phyloP scores from a whole-genome alignment of 2,329 filamentous ascomycete species.

The Phyllosticta citrichinensis region DNA sequence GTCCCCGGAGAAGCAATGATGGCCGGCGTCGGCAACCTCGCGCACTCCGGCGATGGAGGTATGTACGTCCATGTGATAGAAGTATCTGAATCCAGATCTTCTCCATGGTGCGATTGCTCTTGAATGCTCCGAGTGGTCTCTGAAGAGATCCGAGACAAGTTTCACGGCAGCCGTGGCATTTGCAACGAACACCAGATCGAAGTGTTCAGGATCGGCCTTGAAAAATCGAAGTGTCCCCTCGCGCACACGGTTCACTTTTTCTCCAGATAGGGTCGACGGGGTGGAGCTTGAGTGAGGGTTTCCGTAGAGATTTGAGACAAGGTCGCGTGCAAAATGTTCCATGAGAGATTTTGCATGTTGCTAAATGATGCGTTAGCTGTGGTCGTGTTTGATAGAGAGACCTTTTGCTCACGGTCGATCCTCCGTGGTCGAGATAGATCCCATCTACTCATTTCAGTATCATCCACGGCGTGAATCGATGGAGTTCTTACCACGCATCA shows the following conservation, averaged over 20 bases:
- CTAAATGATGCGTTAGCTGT: slow-evolving; percentile 39
- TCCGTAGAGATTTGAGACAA: slow-evolving; percentile 64
- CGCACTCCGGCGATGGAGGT: slow-evolving; percentile 78
- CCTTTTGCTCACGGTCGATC: slow-evolving; percentile 27
- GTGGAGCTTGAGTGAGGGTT: slow-evolving; percentile 83
- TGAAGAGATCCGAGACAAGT: slow-evolving; percentile 67
- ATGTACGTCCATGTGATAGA: slow-evolving; percentile 75
- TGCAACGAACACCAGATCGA: slow-evolving; percentile 82
- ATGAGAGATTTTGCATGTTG: slow-evolving; percentile 69
- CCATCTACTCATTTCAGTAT: slow-evolving; percentile 9
- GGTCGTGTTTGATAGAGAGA: not conserved
- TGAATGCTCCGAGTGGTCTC: slow-evolving; percentile 46
- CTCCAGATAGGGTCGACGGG: slow-evolving; percentile 60
- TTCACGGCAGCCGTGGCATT: slow-evolving; percentile 91
- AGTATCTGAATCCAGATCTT: slow-evolving; percentile 63
- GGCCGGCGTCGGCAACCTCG: slow-evolving; percentile 51
- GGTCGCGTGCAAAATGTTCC: slow-evolving; percentile 65
- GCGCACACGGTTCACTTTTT: slow-evolving; percentile 45
- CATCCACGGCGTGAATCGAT: no score
- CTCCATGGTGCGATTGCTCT: slow-evolving; percentile 28
- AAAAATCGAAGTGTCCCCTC: slow-evolving; percentile 67
- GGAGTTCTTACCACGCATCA: slow-evolving; percentile 16
- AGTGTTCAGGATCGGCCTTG: slow-evolving; percentile 67
- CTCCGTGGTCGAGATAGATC: slow-evolving; percentile 49
- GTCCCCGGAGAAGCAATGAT: slow-evolving; percentile 57